Evolutionary conservation across 202 grass and related monocot genomes (phyloP).

Genomic region (Dendrocalamus latiflorus): DNA sequence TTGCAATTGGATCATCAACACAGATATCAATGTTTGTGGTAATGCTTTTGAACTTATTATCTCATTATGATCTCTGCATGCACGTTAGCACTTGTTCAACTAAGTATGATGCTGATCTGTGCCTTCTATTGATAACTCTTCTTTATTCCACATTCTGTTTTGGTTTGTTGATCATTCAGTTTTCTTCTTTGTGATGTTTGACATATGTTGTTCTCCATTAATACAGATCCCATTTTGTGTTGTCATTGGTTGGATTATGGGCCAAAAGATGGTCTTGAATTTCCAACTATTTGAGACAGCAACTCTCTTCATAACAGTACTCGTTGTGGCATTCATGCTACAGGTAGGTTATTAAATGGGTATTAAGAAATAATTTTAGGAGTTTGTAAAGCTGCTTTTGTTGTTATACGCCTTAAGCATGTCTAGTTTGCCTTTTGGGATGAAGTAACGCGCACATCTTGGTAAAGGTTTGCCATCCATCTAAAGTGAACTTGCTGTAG

Average conservation of each 20-base stretch:
- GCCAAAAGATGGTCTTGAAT: conserved; percentile 80
- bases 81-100: neutral
- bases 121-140: neutral
- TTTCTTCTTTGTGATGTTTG: conserved; percentile 17
- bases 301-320: conserved; percentile 77
- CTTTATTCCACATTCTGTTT: neutral
- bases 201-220: conserved; percentile 16
- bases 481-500: neutral
- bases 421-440: neutral
- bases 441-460: neutral
- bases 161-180: neutral
- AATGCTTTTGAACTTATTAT: conserved; percentile 31
- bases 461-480: neutral
- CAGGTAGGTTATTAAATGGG: conserved; percentile 48
- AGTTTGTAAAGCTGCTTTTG: neutral
- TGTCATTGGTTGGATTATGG: conserved; percentile 83
- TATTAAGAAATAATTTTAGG: neutral
- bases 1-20: conserved; percentile 92
- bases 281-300: conserved; percentile 83
- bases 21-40: conserved; percentile 99
- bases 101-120: neutral
- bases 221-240: conserved; percentile 87
- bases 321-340: conserved; percentile 86
- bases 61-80: neutral
- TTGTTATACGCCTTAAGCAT: neutral